Percentiles rank a stretch among this genome's conserved stretches.
phyloP scores from a whole-genome alignment of 768 basidiomycete species.

The Coprinopsis strossmayeri region DNA sequence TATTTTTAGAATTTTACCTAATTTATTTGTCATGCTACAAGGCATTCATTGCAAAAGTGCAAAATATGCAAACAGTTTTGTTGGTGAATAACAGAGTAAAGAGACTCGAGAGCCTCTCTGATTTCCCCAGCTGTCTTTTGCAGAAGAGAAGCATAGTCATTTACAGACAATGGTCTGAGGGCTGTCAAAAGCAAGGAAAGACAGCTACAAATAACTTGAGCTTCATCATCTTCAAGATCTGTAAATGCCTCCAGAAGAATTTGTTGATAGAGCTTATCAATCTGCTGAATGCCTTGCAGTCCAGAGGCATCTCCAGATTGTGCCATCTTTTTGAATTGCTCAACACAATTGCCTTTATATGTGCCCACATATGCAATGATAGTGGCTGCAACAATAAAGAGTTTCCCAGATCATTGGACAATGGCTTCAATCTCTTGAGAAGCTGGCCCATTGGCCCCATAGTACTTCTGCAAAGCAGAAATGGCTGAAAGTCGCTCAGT shows the following conservation, averaged over 20 bases:
- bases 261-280: neutral
- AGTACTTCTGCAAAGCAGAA: too few relatives aligned
- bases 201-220: neutral
- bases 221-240: neutral
- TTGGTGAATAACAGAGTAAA: neutral
- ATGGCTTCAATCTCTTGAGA: too few relatives aligned
- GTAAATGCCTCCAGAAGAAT: neutral
- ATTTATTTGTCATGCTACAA: too few relatives aligned
- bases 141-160: neutral
- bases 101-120: neutral
- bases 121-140: neutral
- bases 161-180: neutral
- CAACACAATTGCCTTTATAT: neutral
- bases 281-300: neutral
- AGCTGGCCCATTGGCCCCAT: too few relatives aligned
- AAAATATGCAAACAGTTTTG: too few relatives aligned
- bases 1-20: too few relatives aligned
- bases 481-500: too few relatives aligned
- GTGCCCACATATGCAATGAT: slow-evolving; percentile 2
- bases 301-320: neutral
- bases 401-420: slow-evolving; percentile 5
- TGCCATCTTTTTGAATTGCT: neutral
- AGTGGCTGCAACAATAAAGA: slow-evolving; percentile 11
- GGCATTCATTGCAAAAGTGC: too few relatives aligned
- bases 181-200: slow-evolving; percentile 1